Evolutionary conservation across 495 filamentous ascomycete species (phyloP).

Genomic region (Podospora conica): DNA sequence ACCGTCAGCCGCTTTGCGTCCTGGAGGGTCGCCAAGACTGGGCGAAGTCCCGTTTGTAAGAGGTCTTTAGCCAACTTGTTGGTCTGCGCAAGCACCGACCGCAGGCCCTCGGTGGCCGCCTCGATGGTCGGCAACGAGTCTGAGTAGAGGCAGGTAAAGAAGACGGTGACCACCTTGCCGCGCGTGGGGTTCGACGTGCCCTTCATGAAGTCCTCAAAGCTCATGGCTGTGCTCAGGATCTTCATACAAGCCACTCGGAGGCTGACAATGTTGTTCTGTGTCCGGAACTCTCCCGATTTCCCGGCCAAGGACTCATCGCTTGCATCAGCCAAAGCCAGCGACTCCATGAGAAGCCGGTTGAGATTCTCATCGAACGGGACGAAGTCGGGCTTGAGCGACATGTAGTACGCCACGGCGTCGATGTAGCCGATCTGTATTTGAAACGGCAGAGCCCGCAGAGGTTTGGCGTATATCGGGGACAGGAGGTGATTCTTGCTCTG

Average conservation of each 20-base stretch:
- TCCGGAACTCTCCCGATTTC: conserved; percentile 84
- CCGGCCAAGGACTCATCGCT: conserved; percentile 80
- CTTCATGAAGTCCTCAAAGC: conserved; percentile 79
- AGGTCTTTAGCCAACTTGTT: conserved; percentile 94
- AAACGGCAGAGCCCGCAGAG: conserved; percentile 85
- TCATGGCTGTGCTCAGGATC: conserved; percentile 85
- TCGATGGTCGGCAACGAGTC: conserved; percentile 87
- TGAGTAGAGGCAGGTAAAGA: conserved; percentile 96
- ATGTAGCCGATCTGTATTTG: conserved; percentile 94
- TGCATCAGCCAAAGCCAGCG: conserved; percentile 84
- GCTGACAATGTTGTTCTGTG: conserved; percentile 81
- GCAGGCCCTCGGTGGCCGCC: conserved; percentile 82
- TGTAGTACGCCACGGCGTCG: conserved; percentile 90
- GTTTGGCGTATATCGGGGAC: conserved; percentile 87
- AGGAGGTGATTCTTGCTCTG: conserved; percentile 84
- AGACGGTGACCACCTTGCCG: conserved; percentile 82
- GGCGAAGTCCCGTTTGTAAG: conserved; percentile 86
- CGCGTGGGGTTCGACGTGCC: conserved; percentile 62
- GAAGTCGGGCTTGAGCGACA: conserved; percentile 78
- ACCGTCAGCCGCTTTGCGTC: conserved; percentile 87
- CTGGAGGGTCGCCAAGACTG: conserved; percentile 91
- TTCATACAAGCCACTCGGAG: conserved; percentile 92
- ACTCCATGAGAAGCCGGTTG: conserved; percentile 84
- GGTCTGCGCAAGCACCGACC: conserved; percentile 74
- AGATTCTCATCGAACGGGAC: conserved; percentile 85